Base-by-base conservation (phyloP, 2,329 filamentous ascomycete species). In the Cercospora zeae-maydis region DNA sequence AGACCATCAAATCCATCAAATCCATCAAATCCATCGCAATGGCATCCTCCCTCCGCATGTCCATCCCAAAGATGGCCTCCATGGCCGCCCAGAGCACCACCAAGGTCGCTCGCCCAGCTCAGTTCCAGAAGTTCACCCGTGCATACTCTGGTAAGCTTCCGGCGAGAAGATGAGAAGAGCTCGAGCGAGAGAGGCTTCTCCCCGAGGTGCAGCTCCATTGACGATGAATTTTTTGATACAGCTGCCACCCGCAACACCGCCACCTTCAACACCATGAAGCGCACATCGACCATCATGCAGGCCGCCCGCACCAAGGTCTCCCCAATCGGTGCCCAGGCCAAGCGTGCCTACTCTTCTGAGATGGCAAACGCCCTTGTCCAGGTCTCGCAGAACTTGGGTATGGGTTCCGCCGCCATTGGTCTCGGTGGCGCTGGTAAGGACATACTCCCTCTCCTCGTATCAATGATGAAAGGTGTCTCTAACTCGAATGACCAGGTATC, bases 321-420 rank as follows among this genome's bases (percentile, higher is more conserved):
- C 53, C 71, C 70, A 58, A 82, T 84, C 78, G 86, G 85, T 80
- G 62, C 66, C 57, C 72, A 73, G 64, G 71, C 70, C 69, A 74
- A 70, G 67, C 89, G 89, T 78, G 86, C 87, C 79, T 93, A 92
- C 88, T 91, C 88, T 77, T 92, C 90, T 77, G 90, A 93, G 87
- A 90, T 93, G 81, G 89, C 90, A 83, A 85, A 89, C 80, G 90
- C 90, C 81, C 88, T 93, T 84, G 90, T 93, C 79, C 89, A 92
- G 86, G 89, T 91, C 82, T 92, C 90, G 81, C 90, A 92, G 87
- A 55, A 61, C 51, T 34, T 61, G 24, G 90, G 90, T 86, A 92
- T 92, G 89, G 90, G 90, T 82, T 84, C 88, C 75, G 91, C 91
- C 77, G 91, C 91, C 84, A 92, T 96, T 78, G 91, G 91, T 89